Conservation (phyloP, 78 protist genomes). For the Dictyostelium capitatum region DNA sequence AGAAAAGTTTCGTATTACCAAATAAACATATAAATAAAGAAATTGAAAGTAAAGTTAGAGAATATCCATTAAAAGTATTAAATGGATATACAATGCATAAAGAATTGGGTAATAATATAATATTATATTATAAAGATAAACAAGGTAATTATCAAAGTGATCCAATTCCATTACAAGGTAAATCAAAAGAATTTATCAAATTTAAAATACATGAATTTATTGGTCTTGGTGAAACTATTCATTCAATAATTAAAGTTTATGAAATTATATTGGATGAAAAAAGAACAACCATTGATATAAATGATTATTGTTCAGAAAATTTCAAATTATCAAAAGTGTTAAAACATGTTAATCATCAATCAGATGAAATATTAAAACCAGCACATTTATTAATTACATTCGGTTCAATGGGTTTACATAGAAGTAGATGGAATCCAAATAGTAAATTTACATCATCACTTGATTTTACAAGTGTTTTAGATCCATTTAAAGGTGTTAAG, state of each 20-base stretch:
- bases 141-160: conserved; percentile 25
- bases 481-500: neutral
- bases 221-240: neutral
- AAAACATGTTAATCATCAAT: too few relatives aligned
- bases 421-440: conserved; percentile 1
- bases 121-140: conserved; percentile 38
- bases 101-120: conserved; percentile 11
- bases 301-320: neutral
- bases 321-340: neutral
- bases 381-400: neutral
- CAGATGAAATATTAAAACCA: neutral
- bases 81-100: conserved; percentile 4
- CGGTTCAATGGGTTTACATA: neutral
- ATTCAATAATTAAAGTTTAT: neutral
- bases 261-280: neutral
- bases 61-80: conserved; percentile 25
- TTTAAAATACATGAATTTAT: neutral
- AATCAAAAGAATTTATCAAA: neutral
- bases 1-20: neutral
- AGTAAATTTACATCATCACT: neutral
- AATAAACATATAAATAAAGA: neutral
- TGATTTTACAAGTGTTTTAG: neutral
- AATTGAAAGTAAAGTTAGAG: neutral
- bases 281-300: neutral
- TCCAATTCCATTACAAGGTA: neutral